Evolutionary conservation across 1,284 basidiomycete genomes (phyloP).

Genomic region (Ceratobasidium sp.): DNA sequence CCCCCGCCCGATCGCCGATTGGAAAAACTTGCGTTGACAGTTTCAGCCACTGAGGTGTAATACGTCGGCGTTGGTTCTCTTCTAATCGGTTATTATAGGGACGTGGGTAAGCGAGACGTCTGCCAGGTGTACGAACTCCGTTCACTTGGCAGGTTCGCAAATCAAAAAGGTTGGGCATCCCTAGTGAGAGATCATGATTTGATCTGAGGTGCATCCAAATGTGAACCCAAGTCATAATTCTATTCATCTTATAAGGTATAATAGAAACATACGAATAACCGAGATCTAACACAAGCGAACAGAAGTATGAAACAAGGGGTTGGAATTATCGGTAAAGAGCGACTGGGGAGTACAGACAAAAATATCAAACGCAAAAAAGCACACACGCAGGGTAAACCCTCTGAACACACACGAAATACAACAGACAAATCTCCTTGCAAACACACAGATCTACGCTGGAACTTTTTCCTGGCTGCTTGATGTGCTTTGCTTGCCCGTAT

Average conservation of each 20-base stretch:
- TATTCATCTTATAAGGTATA: background rate
- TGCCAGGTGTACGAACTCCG: conserved; percentile 81
- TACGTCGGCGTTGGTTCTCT: too few relatives aligned
- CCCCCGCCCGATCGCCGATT: too few relatives aligned
- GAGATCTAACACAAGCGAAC: background rate
- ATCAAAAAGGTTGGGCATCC: too few relatives aligned
- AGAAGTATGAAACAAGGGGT: background rate
- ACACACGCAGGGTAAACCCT: background rate
- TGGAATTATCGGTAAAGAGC: background rate
- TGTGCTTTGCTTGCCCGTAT: background rate
- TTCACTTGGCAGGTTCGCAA: too few relatives aligned
- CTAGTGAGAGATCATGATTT: background rate
- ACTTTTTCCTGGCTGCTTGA: conserved; percentile 12
- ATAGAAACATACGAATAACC: background rate
- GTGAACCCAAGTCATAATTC: background rate
- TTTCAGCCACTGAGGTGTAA: too few relatives aligned
- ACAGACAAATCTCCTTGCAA: background rate
- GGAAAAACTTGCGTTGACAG: too few relatives aligned
- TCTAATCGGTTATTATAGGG: too few relatives aligned
- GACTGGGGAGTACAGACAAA: background rate
- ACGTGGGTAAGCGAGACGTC: conserved; percentile 65
- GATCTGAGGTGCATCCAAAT: too few relatives aligned
- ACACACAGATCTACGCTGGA: background rate
- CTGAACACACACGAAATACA: conserved; percentile 10
- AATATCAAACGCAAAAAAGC: conserved; percentile 1